Evolutionary conservation across 1,284 basidiomycete genomes (phyloP), one percentile per base, ranked within the genome.

Genomic region (Marasmius oreades): DNA sequence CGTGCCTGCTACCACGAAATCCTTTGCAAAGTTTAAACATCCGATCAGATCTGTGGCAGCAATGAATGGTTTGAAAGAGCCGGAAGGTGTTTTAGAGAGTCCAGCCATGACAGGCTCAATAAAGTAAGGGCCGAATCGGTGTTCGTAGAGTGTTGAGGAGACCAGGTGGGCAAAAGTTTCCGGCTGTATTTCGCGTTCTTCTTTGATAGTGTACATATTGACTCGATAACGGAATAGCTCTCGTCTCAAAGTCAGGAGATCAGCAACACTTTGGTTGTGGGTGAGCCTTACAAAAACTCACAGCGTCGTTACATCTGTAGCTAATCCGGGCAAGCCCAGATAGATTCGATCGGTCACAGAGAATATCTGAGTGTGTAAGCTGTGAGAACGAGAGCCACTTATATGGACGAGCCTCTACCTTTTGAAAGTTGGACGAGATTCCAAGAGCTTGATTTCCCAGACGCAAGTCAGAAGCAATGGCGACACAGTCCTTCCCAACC

Each of bases 131-230:
- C 93, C 94, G 66, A 98, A 99, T 72, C 96, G 87, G 69, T 87
- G 87, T 75, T 98, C 95, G 73, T 99, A 99, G 26, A 99, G 81
- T n/a, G 96, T 97, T 55, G 93, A 95, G 54, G 93, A 95, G 61
- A 98, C 90, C 62, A 99, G 86, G 68, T 96, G 93, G 23, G 95
- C 92, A 74, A 99, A 98, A 7, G 94, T 95, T 76, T 95, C 88
- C 48, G 97, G 97, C 65, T 95, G 89, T 67, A 99, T 98, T 66
- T 95, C 90, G 59, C 97, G 85, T 70, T 98, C 96, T 72, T 99
- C 97, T 77, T 99, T 99, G 84, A 99, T 98, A 51, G 93, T 92
- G 77, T 98, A 99, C 93, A 99, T 97, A 79, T 99, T 99, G 58
- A 97, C 89, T 59, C 95, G 84, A 76, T 92, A 97, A 56, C 97